Conservation (phyloP, 2,329 filamentous ascomycete genomes). For the Akanthomyces lecanii region DNA sequence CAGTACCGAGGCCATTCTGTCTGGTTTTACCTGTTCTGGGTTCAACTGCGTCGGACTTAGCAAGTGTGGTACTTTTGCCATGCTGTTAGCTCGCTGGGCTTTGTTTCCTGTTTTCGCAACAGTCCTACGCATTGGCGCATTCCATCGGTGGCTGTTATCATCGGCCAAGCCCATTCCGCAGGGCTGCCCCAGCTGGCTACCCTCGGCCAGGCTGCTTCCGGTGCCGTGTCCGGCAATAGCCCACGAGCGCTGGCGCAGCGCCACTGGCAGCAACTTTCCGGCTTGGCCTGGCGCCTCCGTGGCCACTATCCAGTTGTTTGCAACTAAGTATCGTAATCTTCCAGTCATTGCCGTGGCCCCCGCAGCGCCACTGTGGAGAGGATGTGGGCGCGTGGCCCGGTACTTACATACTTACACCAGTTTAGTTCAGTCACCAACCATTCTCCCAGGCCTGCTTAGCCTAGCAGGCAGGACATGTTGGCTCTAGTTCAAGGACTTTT, state of each 20-base stretch:
- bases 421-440: neutral
- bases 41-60: neutral
- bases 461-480: neutral
- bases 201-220: neutral
- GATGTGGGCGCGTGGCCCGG: neutral
- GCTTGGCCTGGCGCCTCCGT: neutral
- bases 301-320: neutral
- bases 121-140: neutral
- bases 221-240: too few relatives aligned
- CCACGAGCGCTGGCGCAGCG: too few relatives aligned
- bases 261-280: too few relatives aligned
- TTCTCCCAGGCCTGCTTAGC: neutral
- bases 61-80: neutral
- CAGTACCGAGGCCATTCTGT: neutral
- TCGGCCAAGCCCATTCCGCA: too few relatives aligned
- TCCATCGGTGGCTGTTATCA: neutral
- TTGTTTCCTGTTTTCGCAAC: neutral
- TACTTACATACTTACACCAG: neutral
- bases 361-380: slow-evolving; percentile 8
- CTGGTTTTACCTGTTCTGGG: too few relatives aligned
- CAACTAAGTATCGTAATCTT: too few relatives aligned
- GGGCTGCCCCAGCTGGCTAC: neutral
- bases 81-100: neutral
- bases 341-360: neutral
- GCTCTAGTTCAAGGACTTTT: neutral